These are phyloP conservation scores for Cystobasidium ongulense DNA, from an alignment of 768 basidiomycete genomes.

Conservation along the genomic window DNA sequence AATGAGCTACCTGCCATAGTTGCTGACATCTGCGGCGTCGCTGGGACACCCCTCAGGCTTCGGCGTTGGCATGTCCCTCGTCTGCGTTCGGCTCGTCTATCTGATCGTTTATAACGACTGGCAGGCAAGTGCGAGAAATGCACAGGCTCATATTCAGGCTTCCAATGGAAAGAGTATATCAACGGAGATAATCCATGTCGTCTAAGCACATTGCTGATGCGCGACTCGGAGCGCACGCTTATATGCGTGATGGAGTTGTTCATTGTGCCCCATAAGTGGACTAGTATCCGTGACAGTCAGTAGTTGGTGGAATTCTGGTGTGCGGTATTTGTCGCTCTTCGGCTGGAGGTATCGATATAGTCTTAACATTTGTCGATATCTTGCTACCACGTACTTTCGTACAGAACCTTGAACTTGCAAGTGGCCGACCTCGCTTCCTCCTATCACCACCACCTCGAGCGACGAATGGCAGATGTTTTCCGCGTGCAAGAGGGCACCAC, in stretches of 20 bases:
- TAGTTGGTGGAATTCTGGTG: too few species aligned
- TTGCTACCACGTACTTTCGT: too few species aligned
- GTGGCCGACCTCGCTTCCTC: background rate
- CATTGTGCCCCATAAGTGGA: too few species aligned
- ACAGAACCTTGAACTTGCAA: too few species aligned
- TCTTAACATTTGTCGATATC: too few species aligned
- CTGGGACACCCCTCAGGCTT: background rate
- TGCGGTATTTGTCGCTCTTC: too few species aligned
- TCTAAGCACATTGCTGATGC: too few species aligned
- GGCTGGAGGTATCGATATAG: too few species aligned
- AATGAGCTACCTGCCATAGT: too few species aligned
- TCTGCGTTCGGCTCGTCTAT: background rate
- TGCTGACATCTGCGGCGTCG: background rate
- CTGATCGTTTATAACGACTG: conserved; percentile 6
- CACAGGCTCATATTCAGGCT: conserved; percentile 5
- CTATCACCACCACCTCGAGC: background rate
- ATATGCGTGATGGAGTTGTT: too few species aligned
- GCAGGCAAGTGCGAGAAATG: background rate
- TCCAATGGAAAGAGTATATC: background rate
- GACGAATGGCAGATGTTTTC: conserved; percentile 5
- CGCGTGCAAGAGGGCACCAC: background rate
- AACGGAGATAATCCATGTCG: background rate
- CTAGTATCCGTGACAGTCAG: too few species aligned
- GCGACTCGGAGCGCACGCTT: too few species aligned
- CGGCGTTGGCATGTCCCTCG: conserved; percentile 1